Percentiles rank a stretch among this genome's conserved stretches.
Conservation (phyloP, 2,329 filamentous ascomycete species). For the Chrysoporthe deuterocubensis region DNA sequence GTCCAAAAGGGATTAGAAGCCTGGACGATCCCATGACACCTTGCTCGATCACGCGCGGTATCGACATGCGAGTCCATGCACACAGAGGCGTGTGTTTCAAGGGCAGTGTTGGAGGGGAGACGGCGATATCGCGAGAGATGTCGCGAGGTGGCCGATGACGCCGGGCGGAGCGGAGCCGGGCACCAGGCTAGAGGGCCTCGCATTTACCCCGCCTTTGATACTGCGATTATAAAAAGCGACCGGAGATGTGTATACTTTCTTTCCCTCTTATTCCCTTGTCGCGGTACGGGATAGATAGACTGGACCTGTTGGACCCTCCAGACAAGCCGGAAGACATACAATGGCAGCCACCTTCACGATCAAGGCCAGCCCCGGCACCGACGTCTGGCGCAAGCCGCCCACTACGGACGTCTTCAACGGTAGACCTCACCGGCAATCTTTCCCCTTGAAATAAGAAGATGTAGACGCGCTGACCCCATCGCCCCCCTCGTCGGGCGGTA, state of each 20-base stretch:
- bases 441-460: not conserved
- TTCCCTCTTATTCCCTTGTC: not conserved
- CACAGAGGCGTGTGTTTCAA: not conserved
- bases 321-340: not conserved
- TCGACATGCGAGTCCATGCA: not conserved
- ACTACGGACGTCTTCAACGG: slow-evolving; percentile 68
- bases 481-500: not conserved
- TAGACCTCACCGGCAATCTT: slow-evolving; percentile 35
- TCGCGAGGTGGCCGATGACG: not conserved
- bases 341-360: slow-evolving; percentile 51
- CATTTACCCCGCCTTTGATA: not conserved
- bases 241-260: not conserved
- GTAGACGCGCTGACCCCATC: too few relatives aligned
- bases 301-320: not conserved
- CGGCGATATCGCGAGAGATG: not conserved
- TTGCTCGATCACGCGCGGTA: not conserved
- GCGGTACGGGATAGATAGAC: not conserved
- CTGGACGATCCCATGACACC: too few relatives aligned
- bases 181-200: not conserved
- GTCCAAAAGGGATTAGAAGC: not conserved
- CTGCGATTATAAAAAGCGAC: not conserved
- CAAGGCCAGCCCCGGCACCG: slow-evolving; percentile 63
- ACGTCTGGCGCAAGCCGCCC: slow-evolving; percentile 79
- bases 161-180: not conserved
- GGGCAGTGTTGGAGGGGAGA: not conserved